phyloP scores from a whole-genome alignment of 345 rosid species.

The Pistacia vera region DNA sequence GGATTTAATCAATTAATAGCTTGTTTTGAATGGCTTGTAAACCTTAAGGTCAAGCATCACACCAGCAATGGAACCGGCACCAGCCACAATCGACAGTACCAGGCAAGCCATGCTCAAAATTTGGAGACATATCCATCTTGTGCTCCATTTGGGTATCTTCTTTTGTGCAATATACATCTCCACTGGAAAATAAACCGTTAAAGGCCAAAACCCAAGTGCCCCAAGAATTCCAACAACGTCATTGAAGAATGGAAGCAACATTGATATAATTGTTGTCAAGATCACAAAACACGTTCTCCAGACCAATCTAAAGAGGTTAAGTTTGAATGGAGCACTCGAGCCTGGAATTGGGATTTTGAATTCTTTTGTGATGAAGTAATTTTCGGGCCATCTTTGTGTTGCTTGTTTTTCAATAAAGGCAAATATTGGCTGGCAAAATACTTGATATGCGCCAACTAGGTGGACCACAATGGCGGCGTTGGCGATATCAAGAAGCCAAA shows the following conservation, averaged over 20 bases:
- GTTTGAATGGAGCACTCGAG: constrained; percentile 22
- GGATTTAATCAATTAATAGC: constrained; percentile 25
- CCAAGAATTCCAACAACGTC: constrained; percentile 56
- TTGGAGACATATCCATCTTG: constrained; percentile 59
- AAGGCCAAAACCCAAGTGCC: constrained; percentile 66
- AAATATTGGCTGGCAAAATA: constrained; percentile 57
- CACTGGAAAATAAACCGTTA: constrained; percentile 58
- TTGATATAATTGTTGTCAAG: constrained; percentile 50
- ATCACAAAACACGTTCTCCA: constrained; percentile 55
- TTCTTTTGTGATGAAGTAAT: constrained; percentile 40
- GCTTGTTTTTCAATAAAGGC: constrained; percentile 54
- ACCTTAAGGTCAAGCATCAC: constrained; percentile 43
- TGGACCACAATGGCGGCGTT: constrained; percentile 62
- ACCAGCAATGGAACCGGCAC: constrained; percentile 58
- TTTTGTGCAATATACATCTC: constrained; percentile 63
- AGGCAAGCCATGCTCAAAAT: constrained; percentile 52
- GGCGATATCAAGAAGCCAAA: constrained; percentile 67
- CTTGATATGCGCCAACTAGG: constrained; percentile 69
- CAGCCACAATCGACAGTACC: constrained; percentile 40
- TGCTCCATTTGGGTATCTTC: constrained; percentile 52
- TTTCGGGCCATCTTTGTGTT: constrained; percentile 31
- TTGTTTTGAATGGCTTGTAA: constrained; percentile 47
- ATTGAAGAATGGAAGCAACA: constrained; percentile 62
- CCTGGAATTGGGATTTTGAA: constrained; percentile 40
- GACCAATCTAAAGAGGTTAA: constrained; percentile 47